A percentile compares a stretch with the other conserved stretches of the same genome.
These are phyloP conservation scores for Sphaerulina populicola DNA, from an alignment of 2,329 filamentous ascomycete species.

Conservation along the genomic window DNA sequence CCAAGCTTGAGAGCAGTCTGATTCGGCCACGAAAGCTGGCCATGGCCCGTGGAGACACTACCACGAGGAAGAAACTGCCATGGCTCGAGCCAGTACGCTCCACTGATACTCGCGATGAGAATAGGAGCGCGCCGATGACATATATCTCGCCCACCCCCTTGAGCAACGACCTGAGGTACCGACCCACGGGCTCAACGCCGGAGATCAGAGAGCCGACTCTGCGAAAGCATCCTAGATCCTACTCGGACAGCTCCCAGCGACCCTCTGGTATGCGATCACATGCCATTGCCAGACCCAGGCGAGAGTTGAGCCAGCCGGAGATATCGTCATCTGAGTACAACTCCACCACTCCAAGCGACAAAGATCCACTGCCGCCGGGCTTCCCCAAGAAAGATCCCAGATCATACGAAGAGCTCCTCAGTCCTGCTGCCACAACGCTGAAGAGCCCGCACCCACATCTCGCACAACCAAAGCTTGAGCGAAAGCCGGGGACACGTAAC, in stretches of 20 bases:
- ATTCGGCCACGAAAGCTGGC: background rate
- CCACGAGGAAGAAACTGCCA: conserved; percentile 24
- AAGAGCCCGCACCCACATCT: background rate
- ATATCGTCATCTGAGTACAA: conserved; percentile 27
- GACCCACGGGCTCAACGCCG: conserved; percentile 21
- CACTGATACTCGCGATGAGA: background rate
- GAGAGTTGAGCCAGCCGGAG: background rate
- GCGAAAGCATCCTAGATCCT: background rate
- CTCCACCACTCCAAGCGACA: conserved; percentile 11
- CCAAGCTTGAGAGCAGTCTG: background rate
- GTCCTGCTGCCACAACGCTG: background rate
- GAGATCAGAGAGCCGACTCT: conserved; percentile 5
- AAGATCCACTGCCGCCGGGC: conserved; percentile 4
- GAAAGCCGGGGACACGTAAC: background rate
- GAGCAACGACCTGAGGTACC: conserved; percentile 15
- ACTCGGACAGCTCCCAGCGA: conserved; percentile 11
- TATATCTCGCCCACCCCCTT: conserved; percentile 1
- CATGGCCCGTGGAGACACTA: background rate
- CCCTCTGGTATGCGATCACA: conserved; percentile 4
- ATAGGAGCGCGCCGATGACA: background rate
- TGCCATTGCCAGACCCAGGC: conserved; percentile 1
- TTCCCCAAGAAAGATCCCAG: conserved; percentile 19
- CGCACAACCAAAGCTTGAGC: background rate
- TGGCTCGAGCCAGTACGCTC: conserved; percentile 4
- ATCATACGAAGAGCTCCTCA: conserved; percentile 21